These are phyloP conservation scores for Citrullus mucosospermus DNA, from an alignment of 306 rosid species.

Conservation along the genomic window DNA sequence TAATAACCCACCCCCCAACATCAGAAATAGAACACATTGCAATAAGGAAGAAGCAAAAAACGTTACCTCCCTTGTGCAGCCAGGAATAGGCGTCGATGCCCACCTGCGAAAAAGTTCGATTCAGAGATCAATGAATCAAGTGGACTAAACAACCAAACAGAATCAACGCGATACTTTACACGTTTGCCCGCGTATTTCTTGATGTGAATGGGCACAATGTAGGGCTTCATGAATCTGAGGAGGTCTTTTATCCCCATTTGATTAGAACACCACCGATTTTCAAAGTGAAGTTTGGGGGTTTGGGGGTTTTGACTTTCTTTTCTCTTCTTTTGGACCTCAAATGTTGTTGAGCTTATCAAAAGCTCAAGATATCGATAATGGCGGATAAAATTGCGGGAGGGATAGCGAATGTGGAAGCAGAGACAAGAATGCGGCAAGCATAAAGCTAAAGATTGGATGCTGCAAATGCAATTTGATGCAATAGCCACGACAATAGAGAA, in stretches of 20 bases:
- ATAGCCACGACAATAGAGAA: background rate
- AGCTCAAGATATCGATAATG: background rate
- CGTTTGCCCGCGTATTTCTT: constrained; percentile 71
- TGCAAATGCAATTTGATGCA: background rate
- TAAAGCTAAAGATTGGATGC: too few relatives aligned
- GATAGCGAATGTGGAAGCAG: constrained; percentile 16
- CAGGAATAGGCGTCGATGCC: constrained; percentile 96
- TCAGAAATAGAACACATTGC: background rate
- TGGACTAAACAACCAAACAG: background rate
- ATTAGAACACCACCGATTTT: background rate
- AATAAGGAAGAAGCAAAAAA: background rate
- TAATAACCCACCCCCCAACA: background rate
- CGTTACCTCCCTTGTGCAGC: constrained; percentile 90
- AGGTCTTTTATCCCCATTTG: constrained; percentile 93
- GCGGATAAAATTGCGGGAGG: constrained; percentile 62
- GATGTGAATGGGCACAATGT: constrained; percentile 50
- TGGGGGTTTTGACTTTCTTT: background rate
- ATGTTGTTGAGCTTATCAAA: background rate
- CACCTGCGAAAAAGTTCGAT: constrained; percentile 39
- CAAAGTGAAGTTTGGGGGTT: background rate
- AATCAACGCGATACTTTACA: constrained; percentile 16
- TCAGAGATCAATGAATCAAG: background rate
- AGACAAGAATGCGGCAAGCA: constrained; percentile 10
- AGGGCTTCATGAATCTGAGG: constrained; percentile 85
- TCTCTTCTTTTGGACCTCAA: background rate